Evolutionary conservation across 495 filamentous ascomycete species (phyloP).

Genomic region (Aspergillus haitiensis): DNA sequence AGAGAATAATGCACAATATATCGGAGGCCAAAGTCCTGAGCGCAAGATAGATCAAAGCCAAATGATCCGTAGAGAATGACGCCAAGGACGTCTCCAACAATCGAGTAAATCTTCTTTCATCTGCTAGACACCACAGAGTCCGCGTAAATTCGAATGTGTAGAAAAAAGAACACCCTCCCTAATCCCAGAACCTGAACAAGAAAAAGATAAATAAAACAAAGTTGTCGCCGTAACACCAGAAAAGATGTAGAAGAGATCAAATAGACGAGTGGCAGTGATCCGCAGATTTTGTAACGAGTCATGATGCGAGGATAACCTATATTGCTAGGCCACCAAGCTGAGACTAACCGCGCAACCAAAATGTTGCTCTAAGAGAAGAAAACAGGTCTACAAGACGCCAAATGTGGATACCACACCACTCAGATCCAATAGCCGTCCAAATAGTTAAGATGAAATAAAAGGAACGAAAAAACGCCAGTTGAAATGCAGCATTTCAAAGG

Average conservation of each 20-base stretch:
- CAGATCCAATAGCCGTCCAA: conserved; percentile 30
- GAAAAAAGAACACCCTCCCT: conserved; percentile 14
- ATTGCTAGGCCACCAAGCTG: conserved; percentile 9
- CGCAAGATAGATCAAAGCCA: conserved; percentile 26
- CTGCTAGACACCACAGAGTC: conserved; percentile 16
- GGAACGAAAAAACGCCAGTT: conserved; percentile 28
- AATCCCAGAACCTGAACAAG: conserved; percentile 16
- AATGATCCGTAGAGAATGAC: conserved; percentile 16
- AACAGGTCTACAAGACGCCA: conserved; percentile 31
- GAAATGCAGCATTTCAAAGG: conserved; percentile 62
- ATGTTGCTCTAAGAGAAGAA: conserved; percentile 26
- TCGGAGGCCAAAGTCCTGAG: conserved; percentile 22
- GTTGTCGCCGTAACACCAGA: conserved; percentile 26
- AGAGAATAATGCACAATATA: conserved; percentile 18
- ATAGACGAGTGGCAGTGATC: conserved; percentile 12
- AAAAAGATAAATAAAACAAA: background rate
- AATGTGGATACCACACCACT: conserved; percentile 27
- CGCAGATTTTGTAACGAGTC: conserved; percentile 4
- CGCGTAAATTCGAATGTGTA: conserved; percentile 19
- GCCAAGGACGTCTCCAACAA: conserved; percentile 16
- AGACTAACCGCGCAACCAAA: conserved; percentile 24
- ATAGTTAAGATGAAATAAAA: conserved; percentile 25
- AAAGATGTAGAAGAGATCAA: conserved; percentile 19
- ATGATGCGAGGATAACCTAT: conserved; percentile 11
- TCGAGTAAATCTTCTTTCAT: conserved; percentile 15